Conservation (phyloP, 164 flowering plant genomes). For the Aristolochia californica region DNA sequence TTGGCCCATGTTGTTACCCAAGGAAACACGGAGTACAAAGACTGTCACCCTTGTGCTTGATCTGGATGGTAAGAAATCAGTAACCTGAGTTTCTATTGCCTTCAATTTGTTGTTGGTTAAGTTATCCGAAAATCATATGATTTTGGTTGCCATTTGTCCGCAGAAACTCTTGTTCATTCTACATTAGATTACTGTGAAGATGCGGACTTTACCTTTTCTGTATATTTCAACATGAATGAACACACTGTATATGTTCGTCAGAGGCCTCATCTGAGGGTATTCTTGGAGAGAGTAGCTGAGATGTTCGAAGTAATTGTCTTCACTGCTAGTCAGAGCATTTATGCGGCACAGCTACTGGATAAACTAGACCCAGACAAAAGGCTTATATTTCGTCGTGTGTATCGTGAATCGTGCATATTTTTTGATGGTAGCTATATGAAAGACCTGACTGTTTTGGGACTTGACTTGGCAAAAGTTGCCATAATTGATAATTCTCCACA, state of each 20-base stretch:
- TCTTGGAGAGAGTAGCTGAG: constrained; percentile 76
- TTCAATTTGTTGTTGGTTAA: neutral
- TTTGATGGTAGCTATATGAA: constrained; percentile 79
- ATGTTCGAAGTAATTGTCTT: constrained; percentile 86
- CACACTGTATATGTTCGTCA: constrained; percentile 74
- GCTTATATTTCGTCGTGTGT: constrained; percentile 67
- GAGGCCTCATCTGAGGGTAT: constrained; percentile 68
- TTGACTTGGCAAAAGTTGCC: constrained; percentile 91
- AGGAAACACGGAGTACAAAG: constrained; percentile 39
- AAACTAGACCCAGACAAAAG: constrained; percentile 72
- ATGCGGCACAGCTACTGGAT: constrained; percentile 80
- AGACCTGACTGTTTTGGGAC: constrained; percentile 88
- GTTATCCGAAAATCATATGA: neutral
- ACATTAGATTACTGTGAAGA: constrained; percentile 60
- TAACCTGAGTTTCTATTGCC: neutral
- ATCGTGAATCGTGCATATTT: constrained; percentile 89
- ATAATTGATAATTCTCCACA: constrained; percentile 94
- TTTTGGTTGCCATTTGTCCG: constrained; percentile 2
- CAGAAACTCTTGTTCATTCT: constrained; percentile 98
- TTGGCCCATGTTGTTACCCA: constrained; percentile 30
- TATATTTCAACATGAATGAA: constrained; percentile 78
- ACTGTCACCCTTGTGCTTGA: constrained; percentile 85
- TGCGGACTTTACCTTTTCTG: constrained; percentile 87
- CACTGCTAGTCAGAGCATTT: constrained; percentile 95
- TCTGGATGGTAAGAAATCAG: constrained; percentile 66